These are phyloP conservation scores for Hericium erinaceus DNA, from an alignment of 768 basidiomycete genomes.

Conservation along the genomic window DNA sequence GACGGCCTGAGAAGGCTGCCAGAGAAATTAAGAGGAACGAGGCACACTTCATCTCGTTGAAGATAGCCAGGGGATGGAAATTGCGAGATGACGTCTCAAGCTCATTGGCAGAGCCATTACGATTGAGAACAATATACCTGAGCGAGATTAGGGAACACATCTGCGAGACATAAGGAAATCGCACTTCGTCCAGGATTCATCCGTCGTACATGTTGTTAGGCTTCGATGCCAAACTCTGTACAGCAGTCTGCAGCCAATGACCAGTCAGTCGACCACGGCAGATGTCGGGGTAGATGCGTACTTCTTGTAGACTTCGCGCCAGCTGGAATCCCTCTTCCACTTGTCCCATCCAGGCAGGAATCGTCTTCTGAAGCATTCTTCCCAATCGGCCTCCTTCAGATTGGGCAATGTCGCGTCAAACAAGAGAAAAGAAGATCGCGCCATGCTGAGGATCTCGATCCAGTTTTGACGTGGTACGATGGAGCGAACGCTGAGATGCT, in stretches of 20 bases:
- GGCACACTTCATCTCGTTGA: conserved; percentile 68
- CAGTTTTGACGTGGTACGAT: conserved; percentile 71
- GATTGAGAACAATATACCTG: conserved; percentile 69
- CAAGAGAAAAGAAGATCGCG: conserved; percentile 51
- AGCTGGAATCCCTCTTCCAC: conserved; percentile 52
- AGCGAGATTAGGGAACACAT: background rate
- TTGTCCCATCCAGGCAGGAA: conserved; percentile 73
- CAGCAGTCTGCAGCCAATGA: conserved; percentile 35
- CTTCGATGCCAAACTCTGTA: conserved; percentile 63
- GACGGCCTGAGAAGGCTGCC: conserved; percentile 1
- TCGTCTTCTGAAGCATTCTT: conserved; percentile 60
- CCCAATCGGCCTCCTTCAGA: conserved; percentile 58
- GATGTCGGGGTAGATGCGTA: conserved; percentile 24
- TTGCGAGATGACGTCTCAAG: conserved; percentile 57
- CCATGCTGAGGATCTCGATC: conserved; percentile 65
- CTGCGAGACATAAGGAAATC: conserved; percentile 10
- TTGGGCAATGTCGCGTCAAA: conserved; percentile 64
- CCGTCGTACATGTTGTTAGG: conserved; percentile 58
- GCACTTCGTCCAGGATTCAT: conserved; percentile 81
- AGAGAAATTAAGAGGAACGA: background rate
- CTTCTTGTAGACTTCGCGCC: conserved; percentile 65
- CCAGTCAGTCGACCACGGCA: conserved; percentile 5
- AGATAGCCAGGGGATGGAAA: conserved; percentile 58
- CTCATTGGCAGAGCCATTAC: conserved; percentile 67
- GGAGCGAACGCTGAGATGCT: conserved; percentile 50